Percentiles rank a stretch among this genome's conserved stretches.
Conservation (phyloP, 306 rosid species). For the Vicia villosa region DNA sequence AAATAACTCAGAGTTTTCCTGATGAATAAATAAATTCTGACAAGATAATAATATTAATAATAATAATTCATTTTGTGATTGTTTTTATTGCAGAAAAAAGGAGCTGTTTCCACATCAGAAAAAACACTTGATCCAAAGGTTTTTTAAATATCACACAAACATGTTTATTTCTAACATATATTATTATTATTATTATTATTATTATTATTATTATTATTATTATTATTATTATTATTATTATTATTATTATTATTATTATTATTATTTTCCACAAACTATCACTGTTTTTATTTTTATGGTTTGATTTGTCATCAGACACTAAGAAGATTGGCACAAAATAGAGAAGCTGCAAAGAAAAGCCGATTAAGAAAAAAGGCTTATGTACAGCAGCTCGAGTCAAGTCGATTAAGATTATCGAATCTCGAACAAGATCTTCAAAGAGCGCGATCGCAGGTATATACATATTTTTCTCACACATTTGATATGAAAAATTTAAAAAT, state of each 20-base stretch:
- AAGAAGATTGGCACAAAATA: constrained; percentile 94
- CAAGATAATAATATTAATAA: background rate
- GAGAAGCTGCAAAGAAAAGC: constrained; percentile 97
- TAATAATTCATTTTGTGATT: background rate
- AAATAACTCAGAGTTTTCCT: constrained; percentile 64
- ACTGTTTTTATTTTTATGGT: constrained; percentile 11
- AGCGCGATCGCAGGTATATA: constrained; percentile 81
- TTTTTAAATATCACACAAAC: background rate
- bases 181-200: too few species aligned
- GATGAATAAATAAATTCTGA: too few species aligned
- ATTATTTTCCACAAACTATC: background rate
- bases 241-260: too few species aligned
- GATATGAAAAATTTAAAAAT: background rate
- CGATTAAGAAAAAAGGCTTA: constrained; percentile 96
- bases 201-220: too few species aligned
- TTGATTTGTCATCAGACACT: constrained; percentile 55
- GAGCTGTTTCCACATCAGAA: constrained; percentile 75
- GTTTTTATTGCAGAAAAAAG: constrained; percentile 70
- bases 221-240: too few species aligned
- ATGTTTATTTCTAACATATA: background rate
- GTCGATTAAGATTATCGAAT: constrained; percentile 81
- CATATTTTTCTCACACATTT: background rate
- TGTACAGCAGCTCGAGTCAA: constrained; percentile 86
- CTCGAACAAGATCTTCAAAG: constrained; percentile 89
- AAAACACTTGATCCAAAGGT: constrained; percentile 93